phyloP scores from a whole-genome alignment of 495 filamentous ascomycete genomes.

The Penicillium samsonianum region DNA sequence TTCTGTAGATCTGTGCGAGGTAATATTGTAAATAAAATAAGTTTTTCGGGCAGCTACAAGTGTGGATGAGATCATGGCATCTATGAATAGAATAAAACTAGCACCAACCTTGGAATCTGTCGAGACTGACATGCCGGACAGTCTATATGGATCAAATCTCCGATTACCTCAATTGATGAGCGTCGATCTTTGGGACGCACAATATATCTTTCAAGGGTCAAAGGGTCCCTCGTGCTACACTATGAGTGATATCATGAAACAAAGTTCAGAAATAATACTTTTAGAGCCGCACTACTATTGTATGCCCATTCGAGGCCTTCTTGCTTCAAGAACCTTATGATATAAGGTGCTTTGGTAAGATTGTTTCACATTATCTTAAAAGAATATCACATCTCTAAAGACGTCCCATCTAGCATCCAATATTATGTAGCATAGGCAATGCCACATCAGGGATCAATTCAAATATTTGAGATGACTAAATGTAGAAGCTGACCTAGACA shows the following conservation, averaged over 20 bases:
- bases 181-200: constrained; percentile 2
- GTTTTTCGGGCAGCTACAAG: neutral
- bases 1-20: neutral
- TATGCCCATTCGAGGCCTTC: neutral
- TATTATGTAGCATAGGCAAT: neutral
- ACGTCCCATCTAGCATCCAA: neutral
- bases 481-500: neutral
- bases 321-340: neutral
- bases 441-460: neutral
- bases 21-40: neutral
- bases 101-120: neutral
- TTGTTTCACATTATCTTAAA: neutral
- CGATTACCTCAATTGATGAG: neutral
- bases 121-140: neutral
- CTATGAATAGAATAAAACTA: neutral
- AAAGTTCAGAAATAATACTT: neutral
- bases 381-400: neutral
- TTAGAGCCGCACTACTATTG: neutral
- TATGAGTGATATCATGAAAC: neutral
- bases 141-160: neutral
- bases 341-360: neutral
- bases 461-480: neutral
- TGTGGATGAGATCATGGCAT: neutral
- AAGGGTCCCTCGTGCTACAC: neutral
- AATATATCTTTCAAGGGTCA: neutral